Conservation (phyloP, 768 basidiomycete species). For the Roridomyces roridus region DNA sequence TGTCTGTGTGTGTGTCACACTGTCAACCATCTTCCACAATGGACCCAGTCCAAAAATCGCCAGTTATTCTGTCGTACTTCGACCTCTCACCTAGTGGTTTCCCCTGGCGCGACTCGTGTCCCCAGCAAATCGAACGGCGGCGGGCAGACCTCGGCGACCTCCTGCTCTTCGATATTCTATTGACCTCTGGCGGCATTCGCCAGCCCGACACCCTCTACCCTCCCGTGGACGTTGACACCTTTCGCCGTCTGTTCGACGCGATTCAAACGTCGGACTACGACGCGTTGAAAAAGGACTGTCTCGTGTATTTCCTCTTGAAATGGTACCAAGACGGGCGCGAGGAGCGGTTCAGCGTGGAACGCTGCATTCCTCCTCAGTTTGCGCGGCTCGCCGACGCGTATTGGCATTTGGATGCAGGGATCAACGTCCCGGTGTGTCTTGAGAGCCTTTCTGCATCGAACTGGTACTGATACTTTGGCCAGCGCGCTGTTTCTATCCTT, state of each 20-base stretch:
- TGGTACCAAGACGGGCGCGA: constrained; percentile 74
- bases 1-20: not conserved
- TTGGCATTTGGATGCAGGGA: constrained; percentile 79
- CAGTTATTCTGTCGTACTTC: constrained; percentile 47
- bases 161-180: constrained; percentile 78
- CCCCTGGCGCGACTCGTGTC: constrained; percentile 61
- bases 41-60: not conserved
- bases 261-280: constrained; percentile 73
- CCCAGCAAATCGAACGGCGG: constrained; percentile 65
- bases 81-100: constrained; percentile 58
- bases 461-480: constrained; percentile 1
- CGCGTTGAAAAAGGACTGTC: constrained; percentile 77
- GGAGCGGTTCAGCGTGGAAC: constrained; percentile 54
- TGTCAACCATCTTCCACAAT: not conserved
- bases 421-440: constrained; percentile 63
- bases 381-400: constrained; percentile 81
- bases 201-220: constrained; percentile 72
- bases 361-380: constrained; percentile 80
- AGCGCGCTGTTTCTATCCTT: constrained; percentile 77
- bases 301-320: constrained; percentile 82
- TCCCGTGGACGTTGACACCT: constrained; percentile 58
- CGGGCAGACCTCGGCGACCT: constrained; percentile 65
- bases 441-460: not conserved
- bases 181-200: constrained; percentile 66
- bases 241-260: constrained; percentile 64